phyloP scores from a whole-genome alignment of 345 rosid genomes.

The Pistacia vera region DNA sequence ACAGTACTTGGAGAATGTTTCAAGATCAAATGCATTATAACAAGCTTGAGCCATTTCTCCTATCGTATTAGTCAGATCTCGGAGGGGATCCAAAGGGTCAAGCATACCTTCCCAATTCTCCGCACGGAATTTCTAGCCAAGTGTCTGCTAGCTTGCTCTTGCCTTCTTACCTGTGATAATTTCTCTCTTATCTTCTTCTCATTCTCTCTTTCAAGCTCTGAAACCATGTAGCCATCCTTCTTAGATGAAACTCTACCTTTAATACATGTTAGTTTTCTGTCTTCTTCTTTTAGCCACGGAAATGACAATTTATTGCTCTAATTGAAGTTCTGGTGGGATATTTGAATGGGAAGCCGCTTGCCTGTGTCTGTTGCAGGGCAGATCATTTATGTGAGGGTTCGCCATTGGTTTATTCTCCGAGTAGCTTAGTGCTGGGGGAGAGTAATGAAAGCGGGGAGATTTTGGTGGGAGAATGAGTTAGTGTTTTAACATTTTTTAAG shows the following conservation, averaged over 20 bases:
- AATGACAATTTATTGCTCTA: background rate
- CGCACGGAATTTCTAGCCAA: constrained; percentile 11
- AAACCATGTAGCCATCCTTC: background rate
- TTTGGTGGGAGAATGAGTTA: background rate
- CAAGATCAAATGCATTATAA: constrained; percentile 16
- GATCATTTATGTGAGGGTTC: background rate
- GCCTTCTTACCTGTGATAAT: background rate
- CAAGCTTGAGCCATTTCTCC: constrained; percentile 29
- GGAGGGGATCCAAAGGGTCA: constrained; percentile 18
- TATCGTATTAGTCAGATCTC: constrained; percentile 15
- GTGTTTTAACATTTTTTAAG: background rate
- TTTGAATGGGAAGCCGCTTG: background rate
- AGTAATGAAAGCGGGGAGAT: background rate
- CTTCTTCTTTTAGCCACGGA: background rate
- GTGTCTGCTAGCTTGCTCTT: constrained; percentile 13
- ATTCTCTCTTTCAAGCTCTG: background rate
- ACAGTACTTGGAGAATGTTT: constrained; percentile 18
- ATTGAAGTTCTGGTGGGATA: background rate
- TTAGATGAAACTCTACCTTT: background rate
- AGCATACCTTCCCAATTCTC: constrained; percentile 22
- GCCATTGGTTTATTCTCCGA: background rate
- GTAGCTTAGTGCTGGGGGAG: background rate
- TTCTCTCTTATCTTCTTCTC: constrained; percentile 6
- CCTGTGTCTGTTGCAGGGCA: background rate
- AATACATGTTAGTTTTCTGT: background rate